phyloP scores from a whole-genome alignment of 2,329 filamentous ascomycete species.

The Aplosporella prunicola region DNA sequence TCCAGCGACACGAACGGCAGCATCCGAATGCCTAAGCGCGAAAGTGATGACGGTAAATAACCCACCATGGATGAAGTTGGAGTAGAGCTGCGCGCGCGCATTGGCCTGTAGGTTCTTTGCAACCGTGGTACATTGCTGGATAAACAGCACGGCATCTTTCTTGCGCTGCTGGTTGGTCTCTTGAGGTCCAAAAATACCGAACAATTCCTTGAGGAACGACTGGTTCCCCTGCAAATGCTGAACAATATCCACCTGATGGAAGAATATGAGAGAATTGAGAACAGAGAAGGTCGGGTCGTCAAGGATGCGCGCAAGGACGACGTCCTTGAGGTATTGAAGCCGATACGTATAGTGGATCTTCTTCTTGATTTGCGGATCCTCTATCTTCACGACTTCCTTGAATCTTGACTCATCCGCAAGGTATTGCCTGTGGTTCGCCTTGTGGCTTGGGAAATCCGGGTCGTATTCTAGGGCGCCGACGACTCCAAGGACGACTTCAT shows the following conservation, averaged over 20 bases:
- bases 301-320: constrained; percentile 90
- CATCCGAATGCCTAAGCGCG: constrained; percentile 75
- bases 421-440: constrained; percentile 93
- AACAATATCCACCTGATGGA: constrained; percentile 97
- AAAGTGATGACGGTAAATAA: constrained; percentile 86
- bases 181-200: constrained; percentile 67
- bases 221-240: constrained; percentile 82
- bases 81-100: constrained; percentile 70
- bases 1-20: constrained; percentile 78
- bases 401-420: constrained; percentile 80
- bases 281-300: constrained; percentile 98
- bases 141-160: constrained; percentile 91
- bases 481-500: constrained; percentile 80
- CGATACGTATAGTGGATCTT: constrained; percentile 98
- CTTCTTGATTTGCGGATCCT: constrained; percentile 66
- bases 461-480: constrained; percentile 97
- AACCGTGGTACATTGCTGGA: constrained; percentile 90
- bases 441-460: constrained; percentile 93
- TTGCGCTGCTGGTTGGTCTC: constrained; percentile 60
- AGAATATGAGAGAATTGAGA: constrained; percentile 95
- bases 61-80: constrained; percentile 81
- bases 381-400: constrained; percentile 92
- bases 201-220: constrained; percentile 73
- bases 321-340: constrained; percentile 92
- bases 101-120: constrained; percentile 89